Conservation (phyloP, 2,329 filamentous ascomycete genomes). For the Pseudofabraea citricarpa region DNA sequence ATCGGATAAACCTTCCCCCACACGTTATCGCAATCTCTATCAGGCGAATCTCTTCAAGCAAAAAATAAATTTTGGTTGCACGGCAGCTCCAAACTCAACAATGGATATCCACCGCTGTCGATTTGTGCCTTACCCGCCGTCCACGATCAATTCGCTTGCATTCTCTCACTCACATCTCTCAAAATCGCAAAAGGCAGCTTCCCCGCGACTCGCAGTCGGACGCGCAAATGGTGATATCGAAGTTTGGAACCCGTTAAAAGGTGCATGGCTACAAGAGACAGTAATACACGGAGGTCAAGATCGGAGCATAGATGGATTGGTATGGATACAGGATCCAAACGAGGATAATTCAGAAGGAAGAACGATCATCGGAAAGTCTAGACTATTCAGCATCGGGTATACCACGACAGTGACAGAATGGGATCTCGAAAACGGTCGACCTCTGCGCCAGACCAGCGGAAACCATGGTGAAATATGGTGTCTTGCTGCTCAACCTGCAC, state of each 20-base stretch:
- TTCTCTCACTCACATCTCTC: conserved; percentile 71
- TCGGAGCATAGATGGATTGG: conserved; percentile 82
- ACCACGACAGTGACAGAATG: conserved; percentile 91
- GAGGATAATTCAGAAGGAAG: conserved; percentile 60
- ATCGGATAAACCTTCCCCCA: background rate
- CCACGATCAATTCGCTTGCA: conserved; percentile 88
- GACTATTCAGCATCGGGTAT: conserved; percentile 94
- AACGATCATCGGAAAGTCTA: conserved; percentile 63
- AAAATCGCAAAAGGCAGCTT: conserved; percentile 48
- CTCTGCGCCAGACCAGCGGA: conserved; percentile 78
- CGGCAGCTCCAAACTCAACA: conserved; percentile 10
- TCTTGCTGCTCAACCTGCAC: conserved; percentile 73
- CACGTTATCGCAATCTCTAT: background rate
- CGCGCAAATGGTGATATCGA: conserved; percentile 95
- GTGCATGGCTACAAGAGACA: conserved; percentile 82
- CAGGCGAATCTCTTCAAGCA: background rate
- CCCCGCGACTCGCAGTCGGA: conserved; percentile 78
- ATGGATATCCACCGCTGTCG: conserved; percentile 98
- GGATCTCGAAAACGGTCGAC: conserved; percentile 76
- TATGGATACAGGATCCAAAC: conserved; percentile 84
- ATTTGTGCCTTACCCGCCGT: conserved; percentile 88
- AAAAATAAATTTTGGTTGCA: background rate
- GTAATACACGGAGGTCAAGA: conserved; percentile 79
- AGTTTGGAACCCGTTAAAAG: conserved; percentile 84
- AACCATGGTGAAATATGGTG: conserved; percentile 98